These are phyloP conservation scores for Carex arenaria DNA, from an alignment of 202 grass and related monocot genomes.

Conservation along the genomic window DNA sequence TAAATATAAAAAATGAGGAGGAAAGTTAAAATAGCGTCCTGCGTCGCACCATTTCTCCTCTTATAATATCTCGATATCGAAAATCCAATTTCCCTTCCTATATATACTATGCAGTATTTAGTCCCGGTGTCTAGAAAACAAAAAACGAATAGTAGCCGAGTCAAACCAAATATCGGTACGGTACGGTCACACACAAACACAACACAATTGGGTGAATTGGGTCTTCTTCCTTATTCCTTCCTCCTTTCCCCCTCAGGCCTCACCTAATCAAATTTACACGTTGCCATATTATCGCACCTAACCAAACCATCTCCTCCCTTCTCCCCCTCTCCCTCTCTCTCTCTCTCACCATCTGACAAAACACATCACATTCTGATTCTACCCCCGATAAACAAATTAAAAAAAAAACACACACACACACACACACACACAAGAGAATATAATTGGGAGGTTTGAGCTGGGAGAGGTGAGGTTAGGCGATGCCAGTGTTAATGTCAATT, in stretches of 20 bases:
- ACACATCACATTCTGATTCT: too few relatives aligned
- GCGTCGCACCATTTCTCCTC: too few relatives aligned
- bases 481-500: slow-evolving; percentile 5
- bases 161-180: neutral
- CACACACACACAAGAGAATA: too few relatives aligned
- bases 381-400: too few relatives aligned
- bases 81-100: neutral
- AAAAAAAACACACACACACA: neutral
- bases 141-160: neutral
- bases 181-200: neutral
- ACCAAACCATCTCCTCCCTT: neutral
- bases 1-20: too few relatives aligned
- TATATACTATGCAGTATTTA: too few relatives aligned
- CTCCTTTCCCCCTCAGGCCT: neutral
- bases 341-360: neutral
- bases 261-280: slow-evolving; percentile 4
- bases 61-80: neutral
- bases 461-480: neutral
- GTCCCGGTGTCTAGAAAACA: neutral
- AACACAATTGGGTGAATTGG: neutral
- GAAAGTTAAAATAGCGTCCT: too few relatives aligned
- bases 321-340: neutral
- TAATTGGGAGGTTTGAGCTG: neutral
- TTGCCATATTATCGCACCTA: neutral
- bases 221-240: neutral